Evolutionary conservation across 2,329 filamentous ascomycete genomes (phyloP).

Genomic region (Aspergillus pseudoterreus): DNA sequence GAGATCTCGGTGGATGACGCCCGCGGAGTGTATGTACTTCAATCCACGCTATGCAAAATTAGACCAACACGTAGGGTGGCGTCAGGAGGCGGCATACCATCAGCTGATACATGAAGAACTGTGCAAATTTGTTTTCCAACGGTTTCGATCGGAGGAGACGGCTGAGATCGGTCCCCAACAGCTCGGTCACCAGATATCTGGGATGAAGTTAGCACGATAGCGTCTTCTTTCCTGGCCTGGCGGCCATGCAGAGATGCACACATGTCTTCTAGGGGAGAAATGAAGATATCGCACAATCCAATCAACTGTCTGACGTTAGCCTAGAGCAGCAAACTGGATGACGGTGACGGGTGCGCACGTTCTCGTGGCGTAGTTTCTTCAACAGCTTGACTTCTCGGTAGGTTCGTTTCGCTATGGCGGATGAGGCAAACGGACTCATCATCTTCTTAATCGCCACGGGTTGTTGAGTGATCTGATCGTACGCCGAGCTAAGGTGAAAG

Average conservation of each 20-base stretch:
- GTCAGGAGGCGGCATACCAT: conserved; percentile 56
- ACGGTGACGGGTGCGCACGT: conserved; percentile 57
- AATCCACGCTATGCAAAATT: conserved; percentile 68
- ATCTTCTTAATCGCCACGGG: conserved; percentile 99
- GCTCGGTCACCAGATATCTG: conserved; percentile 92
- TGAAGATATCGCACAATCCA: conserved; percentile 98
- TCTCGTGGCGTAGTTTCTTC: conserved; percentile 95
- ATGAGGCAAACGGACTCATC: conserved; percentile 99
- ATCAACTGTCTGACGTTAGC: conserved; percentile 64
- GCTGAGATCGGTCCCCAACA: conserved; percentile 93
- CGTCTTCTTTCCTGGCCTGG: too few species aligned
- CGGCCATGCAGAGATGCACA: conserved; percentile 39
- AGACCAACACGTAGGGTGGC: conserved; percentile 3
- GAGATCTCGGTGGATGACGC: conserved; percentile 93
- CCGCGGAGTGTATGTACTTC: conserved; percentile 98
- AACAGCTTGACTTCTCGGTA: conserved; percentile 96
- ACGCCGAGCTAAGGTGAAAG: conserved; percentile 70
- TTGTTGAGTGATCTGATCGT: conserved; percentile 93
- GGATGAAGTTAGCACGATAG: conserved; percentile 33
- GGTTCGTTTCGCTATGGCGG: conserved; percentile 92
- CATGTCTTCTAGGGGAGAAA: conserved; percentile 98
- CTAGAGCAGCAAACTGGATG: neutral
- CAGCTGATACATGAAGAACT: conserved; percentile 99
- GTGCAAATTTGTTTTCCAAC: conserved; percentile 98
- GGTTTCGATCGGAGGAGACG: conserved; percentile 89